These are phyloP conservation scores for Barnettozyma hawaiiensis DNA, from an alignment of 1,139 yeast species.

Conservation along the genomic window DNA sequence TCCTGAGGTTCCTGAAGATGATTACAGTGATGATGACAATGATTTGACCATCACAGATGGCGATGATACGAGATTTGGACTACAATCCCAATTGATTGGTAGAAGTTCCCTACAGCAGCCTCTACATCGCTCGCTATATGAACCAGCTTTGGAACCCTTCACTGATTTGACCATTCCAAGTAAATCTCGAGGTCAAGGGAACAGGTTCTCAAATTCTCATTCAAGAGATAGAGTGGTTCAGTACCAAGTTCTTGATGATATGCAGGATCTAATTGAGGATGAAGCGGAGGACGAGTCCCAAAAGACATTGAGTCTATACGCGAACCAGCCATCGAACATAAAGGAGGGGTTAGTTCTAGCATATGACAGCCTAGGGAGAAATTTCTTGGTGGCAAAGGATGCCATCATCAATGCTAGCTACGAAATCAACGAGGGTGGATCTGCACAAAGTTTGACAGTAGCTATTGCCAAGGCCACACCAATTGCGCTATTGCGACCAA, in stretches of 20 bases:
- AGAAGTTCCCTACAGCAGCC: slow-evolving; percentile 20
- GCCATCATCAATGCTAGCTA: slow-evolving; percentile 56
- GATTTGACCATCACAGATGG: slow-evolving; percentile 27
- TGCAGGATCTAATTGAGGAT: slow-evolving; percentile 12
- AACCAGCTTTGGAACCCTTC: slow-evolving; percentile 24
- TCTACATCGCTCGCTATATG: slow-evolving; percentile 22
- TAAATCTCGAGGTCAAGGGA: slow-evolving; percentile 1
- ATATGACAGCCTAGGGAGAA: slow-evolving; percentile 63
- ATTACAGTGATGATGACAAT: slow-evolving; percentile 31
- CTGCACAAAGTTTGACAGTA: slow-evolving; percentile 48
- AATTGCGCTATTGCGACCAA: slow-evolving; percentile 71
- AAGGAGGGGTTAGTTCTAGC: slow-evolving; percentile 72
- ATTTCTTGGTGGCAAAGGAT: slow-evolving; percentile 59
- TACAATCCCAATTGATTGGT: slow-evolving; percentile 25
- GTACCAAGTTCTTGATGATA: slow-evolving; percentile 16
- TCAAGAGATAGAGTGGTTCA: slow-evolving; percentile 4
- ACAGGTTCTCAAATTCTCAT: neutral
- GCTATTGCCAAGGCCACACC: slow-evolving; percentile 79
- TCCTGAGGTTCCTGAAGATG: slow-evolving; percentile 28
- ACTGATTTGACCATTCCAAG: slow-evolving; percentile 17
- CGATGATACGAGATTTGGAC: slow-evolving; percentile 30
- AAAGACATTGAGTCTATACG: slow-evolving; percentile 65
- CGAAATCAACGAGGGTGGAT: slow-evolving; percentile 56
- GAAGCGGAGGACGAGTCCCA: slow-evolving; percentile 37
- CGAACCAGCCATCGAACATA: slow-evolving; percentile 72